phyloP scores from a whole-genome alignment of 192 early-diverging fungal species.

The Mortierella hygrophila region DNA sequence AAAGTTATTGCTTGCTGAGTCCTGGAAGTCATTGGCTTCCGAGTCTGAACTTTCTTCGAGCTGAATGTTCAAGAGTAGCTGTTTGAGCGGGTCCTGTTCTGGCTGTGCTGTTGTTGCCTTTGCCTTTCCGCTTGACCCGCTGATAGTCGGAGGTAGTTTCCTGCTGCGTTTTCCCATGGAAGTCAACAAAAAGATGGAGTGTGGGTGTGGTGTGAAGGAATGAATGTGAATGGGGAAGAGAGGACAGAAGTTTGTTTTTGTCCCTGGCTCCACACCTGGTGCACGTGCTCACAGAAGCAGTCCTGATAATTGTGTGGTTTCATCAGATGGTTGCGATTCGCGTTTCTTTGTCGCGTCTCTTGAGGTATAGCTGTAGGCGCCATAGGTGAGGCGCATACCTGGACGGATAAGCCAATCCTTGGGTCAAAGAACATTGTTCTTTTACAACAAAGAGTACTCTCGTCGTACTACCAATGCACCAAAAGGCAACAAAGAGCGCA shows the following conservation, averaged over 20 bases:
- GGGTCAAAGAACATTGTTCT: too few species aligned
- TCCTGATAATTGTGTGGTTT: too few species aligned
- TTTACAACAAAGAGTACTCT: too few species aligned
- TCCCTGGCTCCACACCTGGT: not conserved
- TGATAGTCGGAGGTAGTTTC: not conserved
- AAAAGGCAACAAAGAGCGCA: not conserved
- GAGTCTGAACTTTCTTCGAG: not conserved
- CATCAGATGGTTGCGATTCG: too few species aligned
- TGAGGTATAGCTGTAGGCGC: too few species aligned
- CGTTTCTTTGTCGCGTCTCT: too few species aligned
- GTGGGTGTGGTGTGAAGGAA: not conserved
- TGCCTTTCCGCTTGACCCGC: not conserved
- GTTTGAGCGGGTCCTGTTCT: not conserved
- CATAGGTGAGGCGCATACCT: not conserved
- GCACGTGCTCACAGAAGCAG: too few species aligned
- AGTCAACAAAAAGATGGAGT: not conserved
- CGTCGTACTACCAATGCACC: not conserved
- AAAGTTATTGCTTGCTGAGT: not conserved
- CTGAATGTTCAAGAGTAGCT: not conserved
- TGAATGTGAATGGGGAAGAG: not conserved
- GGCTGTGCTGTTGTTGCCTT: not conserved
- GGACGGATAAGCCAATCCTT: not conserved
- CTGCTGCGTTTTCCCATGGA: slow-evolving; percentile 3
- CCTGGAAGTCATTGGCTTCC: not conserved
- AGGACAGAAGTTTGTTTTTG: slow-evolving; percentile 1